A percentile compares a stretch with the other conserved stretches of the same genome.
Evolutionary conservation across 305 asterid genomes (phyloP).

Genomic region (Fraxinus sp.): DNA sequence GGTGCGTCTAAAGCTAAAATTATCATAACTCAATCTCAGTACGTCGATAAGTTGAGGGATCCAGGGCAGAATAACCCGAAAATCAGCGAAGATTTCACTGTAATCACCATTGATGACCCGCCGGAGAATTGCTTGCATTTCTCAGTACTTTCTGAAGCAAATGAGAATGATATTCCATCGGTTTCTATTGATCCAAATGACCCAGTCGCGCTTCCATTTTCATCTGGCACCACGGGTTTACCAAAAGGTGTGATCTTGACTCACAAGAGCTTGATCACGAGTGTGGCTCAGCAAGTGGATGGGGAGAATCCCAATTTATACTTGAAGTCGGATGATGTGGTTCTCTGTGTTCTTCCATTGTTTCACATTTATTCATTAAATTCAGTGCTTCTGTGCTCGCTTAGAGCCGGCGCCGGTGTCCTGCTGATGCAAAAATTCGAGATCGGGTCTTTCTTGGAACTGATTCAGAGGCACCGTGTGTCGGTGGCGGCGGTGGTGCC

Average conservation of each 20-base stretch:
- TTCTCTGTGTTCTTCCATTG: slow-evolving; percentile 68
- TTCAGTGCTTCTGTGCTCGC: slow-evolving; percentile 59
- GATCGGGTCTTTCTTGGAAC: slow-evolving; percentile 55
- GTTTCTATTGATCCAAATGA: slow-evolving; percentile 48
- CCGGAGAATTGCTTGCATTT: slow-evolving; percentile 60
- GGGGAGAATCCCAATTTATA: slow-evolving; percentile 72
- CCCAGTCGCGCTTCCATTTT: slow-evolving; percentile 72
- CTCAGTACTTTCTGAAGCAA: slow-evolving; percentile 46
- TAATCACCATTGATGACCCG: slow-evolving; percentile 54
- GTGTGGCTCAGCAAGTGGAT: slow-evolving; percentile 78
- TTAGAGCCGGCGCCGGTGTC: slow-evolving; percentile 67
- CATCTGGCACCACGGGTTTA: slow-evolving; percentile 77
- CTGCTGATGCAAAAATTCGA: slow-evolving; percentile 70
- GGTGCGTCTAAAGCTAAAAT: slow-evolving; percentile 50
- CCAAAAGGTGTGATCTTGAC: slow-evolving; percentile 79
- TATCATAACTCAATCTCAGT: slow-evolving; percentile 58
- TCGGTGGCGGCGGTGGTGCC: slow-evolving; percentile 89
- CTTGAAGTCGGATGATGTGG: slow-evolving; percentile 54
- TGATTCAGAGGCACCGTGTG: slow-evolving; percentile 62
- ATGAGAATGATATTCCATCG: slow-evolving; percentile 33
- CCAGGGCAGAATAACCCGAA: slow-evolving; percentile 33
- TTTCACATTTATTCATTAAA: slow-evolving; percentile 69
- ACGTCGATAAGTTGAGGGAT: slow-evolving; percentile 65
- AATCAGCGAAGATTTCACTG: slow-evolving; percentile 44
- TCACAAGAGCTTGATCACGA: slow-evolving; percentile 64